Evolutionary conservation across 23 red algal genomes (phyloP).

Genomic region (Gracilaria gracilis): DNA sequence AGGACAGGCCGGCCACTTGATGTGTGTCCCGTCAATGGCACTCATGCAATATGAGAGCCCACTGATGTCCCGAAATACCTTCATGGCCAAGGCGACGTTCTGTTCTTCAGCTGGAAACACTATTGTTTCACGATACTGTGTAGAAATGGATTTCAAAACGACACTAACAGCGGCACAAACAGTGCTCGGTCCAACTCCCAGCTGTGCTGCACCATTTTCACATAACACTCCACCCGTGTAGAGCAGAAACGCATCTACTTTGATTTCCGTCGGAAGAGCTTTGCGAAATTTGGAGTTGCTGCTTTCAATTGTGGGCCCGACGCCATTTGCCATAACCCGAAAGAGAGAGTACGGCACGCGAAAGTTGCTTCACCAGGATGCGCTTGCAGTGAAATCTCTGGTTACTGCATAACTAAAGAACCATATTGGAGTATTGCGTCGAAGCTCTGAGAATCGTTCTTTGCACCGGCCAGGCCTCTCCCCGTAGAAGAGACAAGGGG

Average conservation of each 20-base stretch:
- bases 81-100: background rate
- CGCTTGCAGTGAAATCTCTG: background rate
- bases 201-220: background rate
- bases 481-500: no score
- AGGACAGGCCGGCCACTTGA: constrained; percentile 20
- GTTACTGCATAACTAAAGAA: background rate
- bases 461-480: background rate
- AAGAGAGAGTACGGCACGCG: background rate
- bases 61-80: background rate
- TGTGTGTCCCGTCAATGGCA: constrained; percentile 24
- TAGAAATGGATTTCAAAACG: background rate
- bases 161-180: background rate
- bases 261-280: background rate
- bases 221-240: background rate
- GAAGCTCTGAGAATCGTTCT: background rate
- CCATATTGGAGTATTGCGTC: background rate
- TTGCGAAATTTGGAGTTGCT: background rate
- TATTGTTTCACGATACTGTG: background rate
- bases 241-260: background rate
- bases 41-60: background rate
- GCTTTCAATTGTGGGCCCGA: background rate
- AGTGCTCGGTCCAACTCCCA: background rate
- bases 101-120: background rate
- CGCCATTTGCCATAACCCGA: background rate
- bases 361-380: background rate